Conservation (phyloP, 768 basidiomycete genomes). For the Pleurotus platypus region DNA sequence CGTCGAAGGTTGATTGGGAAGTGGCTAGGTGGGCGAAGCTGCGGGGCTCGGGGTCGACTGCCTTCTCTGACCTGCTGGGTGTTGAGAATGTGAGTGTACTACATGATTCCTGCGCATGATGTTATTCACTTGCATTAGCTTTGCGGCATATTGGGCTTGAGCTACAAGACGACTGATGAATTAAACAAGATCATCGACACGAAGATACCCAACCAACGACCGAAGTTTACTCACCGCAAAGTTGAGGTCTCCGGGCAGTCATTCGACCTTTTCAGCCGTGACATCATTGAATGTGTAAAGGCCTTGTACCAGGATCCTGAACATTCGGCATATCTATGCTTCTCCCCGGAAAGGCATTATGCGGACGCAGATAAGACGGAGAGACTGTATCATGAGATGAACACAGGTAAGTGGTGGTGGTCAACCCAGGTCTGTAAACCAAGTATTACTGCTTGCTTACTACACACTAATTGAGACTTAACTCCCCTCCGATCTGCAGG, state of each 20-base stretch:
- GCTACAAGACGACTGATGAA: background rate
- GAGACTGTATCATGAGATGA: no score
- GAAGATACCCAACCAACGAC: background rate
- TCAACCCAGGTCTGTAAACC: no score
- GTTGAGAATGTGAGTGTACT: background rate
- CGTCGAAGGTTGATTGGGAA: conserved; percentile 19
- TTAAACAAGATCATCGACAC: background rate
- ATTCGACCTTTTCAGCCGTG: background rate
- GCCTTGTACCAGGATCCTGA: background rate
- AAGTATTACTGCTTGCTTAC: no score
- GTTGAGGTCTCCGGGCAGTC: background rate
- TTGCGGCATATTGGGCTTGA: background rate
- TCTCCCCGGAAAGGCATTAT: conserved; percentile 6
- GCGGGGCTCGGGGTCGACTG: background rate
- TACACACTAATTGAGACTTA: no score
- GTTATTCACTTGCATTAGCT: no score
- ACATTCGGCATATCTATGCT: background rate
- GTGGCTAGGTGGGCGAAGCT: background rate
- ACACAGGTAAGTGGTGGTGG: no score
- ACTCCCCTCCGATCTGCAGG: no score
- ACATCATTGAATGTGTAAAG: conserved; percentile 19
- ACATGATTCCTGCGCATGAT: no score
- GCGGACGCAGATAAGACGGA: no score
- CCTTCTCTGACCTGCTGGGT: background rate
- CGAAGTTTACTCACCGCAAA: background rate